A percentile compares a stretch with the other conserved stretches of the same genome.
These are phyloP conservation scores for Prunus salicina DNA, from an alignment of 306 rosid genomes.

Conservation along the genomic window DNA sequence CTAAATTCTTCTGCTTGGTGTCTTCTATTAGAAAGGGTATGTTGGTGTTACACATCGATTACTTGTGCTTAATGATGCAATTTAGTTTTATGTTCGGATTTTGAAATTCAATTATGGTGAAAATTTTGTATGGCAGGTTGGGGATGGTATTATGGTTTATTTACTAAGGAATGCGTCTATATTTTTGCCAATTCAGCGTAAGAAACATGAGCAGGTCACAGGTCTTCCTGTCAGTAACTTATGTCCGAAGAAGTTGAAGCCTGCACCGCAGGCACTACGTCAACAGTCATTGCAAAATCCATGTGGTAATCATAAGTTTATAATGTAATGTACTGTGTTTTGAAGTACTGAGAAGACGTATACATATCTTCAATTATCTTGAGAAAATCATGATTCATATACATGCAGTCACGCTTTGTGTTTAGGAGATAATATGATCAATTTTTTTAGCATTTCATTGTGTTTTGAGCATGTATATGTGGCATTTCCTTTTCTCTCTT, in stretches of 20 bases:
- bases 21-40: slow-evolving; percentile 71
- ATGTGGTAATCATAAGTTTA: slow-evolving; percentile 36
- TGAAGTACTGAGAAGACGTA: background rate
- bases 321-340: background rate
- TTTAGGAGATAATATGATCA: background rate
- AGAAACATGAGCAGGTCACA: slow-evolving; percentile 62
- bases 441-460: background rate
- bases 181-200: slow-evolving; percentile 51
- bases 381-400: background rate
- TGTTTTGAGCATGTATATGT: background rate
- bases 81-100: background rate
- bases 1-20: slow-evolving; percentile 62
- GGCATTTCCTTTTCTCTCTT: background rate
- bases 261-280: slow-evolving; percentile 21
- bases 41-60: slow-evolving; percentile 18
- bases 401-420: background rate
- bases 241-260: slow-evolving; percentile 33
- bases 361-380: background rate
- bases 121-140: slow-evolving; percentile 50
- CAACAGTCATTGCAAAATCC: slow-evolving; percentile 26
- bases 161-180: slow-evolving; percentile 49
- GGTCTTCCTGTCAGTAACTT: slow-evolving; percentile 50
- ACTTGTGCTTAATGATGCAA: background rate
- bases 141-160: slow-evolving; percentile 53
- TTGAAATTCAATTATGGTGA: background rate